These are phyloP conservation scores for Ustilago cynodontis DNA, from an alignment of 1,284 basidiomycete genomes.

Conservation along the genomic window DNA sequence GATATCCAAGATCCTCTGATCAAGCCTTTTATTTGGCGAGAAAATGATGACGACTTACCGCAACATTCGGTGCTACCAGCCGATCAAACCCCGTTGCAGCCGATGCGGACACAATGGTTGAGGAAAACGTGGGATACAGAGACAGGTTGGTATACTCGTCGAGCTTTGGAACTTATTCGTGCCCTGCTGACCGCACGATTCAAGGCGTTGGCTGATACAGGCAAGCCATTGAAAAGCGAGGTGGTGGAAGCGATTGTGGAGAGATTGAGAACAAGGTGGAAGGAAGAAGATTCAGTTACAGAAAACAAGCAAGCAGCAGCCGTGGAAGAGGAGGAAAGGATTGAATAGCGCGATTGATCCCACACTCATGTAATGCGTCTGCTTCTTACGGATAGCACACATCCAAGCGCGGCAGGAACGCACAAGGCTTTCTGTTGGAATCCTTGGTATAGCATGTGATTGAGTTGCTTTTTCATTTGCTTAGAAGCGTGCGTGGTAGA, in stretches of 20 bases:
- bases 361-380: slow-evolving; percentile 2
- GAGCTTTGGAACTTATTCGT: slow-evolving; percentile 54
- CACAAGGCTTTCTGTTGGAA: background rate
- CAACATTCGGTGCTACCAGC: background rate
- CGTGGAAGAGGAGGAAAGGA: background rate
- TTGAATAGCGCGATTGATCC: slow-evolving; percentile 14
- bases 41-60: slow-evolving; percentile 12
- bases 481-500: background rate
- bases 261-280: slow-evolving; percentile 20
- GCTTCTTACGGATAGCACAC: background rate
- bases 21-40: slow-evolving; percentile 43
- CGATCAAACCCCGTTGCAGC: background rate
- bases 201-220: slow-evolving; percentile 37
- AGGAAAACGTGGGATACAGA: slow-evolving; percentile 24
- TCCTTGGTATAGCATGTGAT: background rate
- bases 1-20: slow-evolving; percentile 85
- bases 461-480: slow-evolving; percentile 1
- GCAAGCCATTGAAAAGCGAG: slow-evolving; percentile 3
- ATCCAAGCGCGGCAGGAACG: background rate
- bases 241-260: slow-evolving; percentile 14
- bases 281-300: slow-evolving; percentile 34
- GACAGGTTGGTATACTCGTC: slow-evolving; percentile 58
- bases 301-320: background rate
- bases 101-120: slow-evolving; percentile 23
- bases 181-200: slow-evolving; percentile 44